These are phyloP conservation scores for Aspergillus felis DNA, from an alignment of 2,329 filamentous ascomycete genomes.

Conservation along the genomic window DNA sequence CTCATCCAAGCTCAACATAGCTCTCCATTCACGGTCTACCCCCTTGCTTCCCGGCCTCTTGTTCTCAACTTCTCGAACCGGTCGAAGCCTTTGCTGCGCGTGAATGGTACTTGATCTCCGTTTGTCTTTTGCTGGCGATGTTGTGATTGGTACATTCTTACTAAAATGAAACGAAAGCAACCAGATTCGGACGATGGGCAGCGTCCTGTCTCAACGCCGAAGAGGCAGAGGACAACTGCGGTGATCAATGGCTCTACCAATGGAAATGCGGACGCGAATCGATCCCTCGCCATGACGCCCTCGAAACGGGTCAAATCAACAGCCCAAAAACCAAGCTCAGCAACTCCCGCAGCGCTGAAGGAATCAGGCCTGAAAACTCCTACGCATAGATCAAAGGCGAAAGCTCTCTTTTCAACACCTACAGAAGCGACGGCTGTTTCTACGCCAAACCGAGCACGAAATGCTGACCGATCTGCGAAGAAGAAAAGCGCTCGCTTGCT, in stretches of 20 bases:
- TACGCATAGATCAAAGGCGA: slow-evolving; percentile 33
- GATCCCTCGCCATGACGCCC: slow-evolving; percentile 22
- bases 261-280: slow-evolving; percentile 21
- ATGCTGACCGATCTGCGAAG: slow-evolving; percentile 79
- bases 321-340: slow-evolving; percentile 27
- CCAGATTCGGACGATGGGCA: slow-evolving; percentile 34
- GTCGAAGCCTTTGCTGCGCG: slow-evolving; percentile 4
- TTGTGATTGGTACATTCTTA: slow-evolving; percentile 15
- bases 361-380: slow-evolving; percentile 36
- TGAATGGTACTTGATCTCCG: slow-evolving; percentile 29
- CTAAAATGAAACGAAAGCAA: slow-evolving; percentile 43
- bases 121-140: slow-evolving; percentile 9
- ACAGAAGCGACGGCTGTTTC: slow-evolving; percentile 26
- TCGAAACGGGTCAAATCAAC: slow-evolving; percentile 27
- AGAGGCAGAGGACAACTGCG: slow-evolving; percentile 29
- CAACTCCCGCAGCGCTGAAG: slow-evolving; percentile 27
- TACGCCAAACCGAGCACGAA: slow-evolving; percentile 63
- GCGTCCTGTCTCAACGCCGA: slow-evolving; percentile 36
- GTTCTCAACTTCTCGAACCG: neutral
- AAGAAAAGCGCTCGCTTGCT: slow-evolving; percentile 77
- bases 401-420: slow-evolving; percentile 39
- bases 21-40: slow-evolving; percentile 12
- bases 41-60: slow-evolving; percentile 23
- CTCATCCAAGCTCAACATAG: slow-evolving; percentile 4
- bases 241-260: slow-evolving; percentile 25